These are phyloP conservation scores for Tetraselmis striata DNA, from an alignment of 139 green algal genomes.

Conservation along the genomic window DNA sequence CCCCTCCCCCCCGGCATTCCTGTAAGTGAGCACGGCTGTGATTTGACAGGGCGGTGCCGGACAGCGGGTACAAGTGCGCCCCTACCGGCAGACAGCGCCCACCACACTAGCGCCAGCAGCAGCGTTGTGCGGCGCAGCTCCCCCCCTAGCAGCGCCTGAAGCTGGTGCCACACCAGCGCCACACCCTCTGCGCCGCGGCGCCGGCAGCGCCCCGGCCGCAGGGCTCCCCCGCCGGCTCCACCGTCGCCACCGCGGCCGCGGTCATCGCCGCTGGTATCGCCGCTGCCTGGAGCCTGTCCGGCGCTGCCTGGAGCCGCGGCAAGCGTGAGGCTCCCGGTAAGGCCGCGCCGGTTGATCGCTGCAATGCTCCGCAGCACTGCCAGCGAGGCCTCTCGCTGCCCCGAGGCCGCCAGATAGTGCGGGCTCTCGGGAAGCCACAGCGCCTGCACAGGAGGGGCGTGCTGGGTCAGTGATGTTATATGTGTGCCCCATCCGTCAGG, in stretches of 20 bases:
- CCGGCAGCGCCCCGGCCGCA: no score
- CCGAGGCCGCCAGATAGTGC: conserved; percentile 29
- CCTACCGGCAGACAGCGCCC: not conserved
- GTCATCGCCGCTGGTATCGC: no score
- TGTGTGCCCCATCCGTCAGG: no score
- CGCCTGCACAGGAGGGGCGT: no score
- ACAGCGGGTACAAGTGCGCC: not conserved
- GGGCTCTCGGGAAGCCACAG: conserved; percentile 37
- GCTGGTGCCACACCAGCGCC: not conserved
- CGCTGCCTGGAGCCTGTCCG: no score
- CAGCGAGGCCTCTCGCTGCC: not conserved
- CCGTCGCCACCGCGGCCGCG: not conserved
- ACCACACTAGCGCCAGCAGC: not conserved
- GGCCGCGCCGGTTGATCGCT: not conserved
- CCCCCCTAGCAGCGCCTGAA: not conserved
- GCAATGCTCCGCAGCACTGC: conserved; percentile 21
- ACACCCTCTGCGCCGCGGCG: not conserved
- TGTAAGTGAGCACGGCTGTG: no score
- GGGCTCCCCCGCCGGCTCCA: not conserved
- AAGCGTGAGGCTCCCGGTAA: no score
- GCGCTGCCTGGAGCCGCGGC: no score
- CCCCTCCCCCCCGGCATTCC: no score
- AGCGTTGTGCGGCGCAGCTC: not conserved
- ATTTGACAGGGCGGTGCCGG: no score
- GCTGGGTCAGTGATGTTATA: no score